Conservation (phyloP, 306 rosid species). For the Acacia melanoxylon region DNA sequence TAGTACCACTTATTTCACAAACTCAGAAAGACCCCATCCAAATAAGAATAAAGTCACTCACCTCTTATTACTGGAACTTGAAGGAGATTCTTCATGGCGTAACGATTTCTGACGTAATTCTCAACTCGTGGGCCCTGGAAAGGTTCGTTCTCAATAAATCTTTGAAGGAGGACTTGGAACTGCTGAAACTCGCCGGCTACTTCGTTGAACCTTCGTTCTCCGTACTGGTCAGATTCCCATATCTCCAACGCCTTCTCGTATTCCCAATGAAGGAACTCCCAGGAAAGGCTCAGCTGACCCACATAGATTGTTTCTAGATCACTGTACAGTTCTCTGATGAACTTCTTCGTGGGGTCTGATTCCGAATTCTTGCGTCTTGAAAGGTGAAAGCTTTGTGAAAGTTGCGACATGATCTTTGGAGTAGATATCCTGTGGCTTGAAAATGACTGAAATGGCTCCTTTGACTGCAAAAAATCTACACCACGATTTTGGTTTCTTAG, state of each 20-base stretch:
- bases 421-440: conserved; percentile 44
- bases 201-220: conserved; percentile 47
- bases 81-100: conserved; percentile 60
- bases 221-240: conserved; percentile 57
- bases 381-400: conserved; percentile 47
- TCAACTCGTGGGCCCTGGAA: conserved; percentile 75
- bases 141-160: conserved; percentile 80
- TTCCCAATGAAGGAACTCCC: conserved; percentile 93
- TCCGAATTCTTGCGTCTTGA: conserved; percentile 47
- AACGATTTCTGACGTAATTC: conserved; percentile 68
- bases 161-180: conserved; percentile 75
- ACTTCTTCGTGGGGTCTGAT: conserved; percentile 57
- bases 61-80: conserved; percentile 82
- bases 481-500: conserved; percentile 20
- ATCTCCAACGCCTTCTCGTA: conserved; percentile 58
- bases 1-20: conserved; percentile 18
- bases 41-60: conserved; percentile 24
- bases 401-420: conserved; percentile 44
- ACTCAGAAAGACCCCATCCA: no score
- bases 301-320: conserved; percentile 85
- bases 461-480: conserved; percentile 63
- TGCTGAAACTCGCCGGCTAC: conserved; percentile 87
- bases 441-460: conserved; percentile 73
- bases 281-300: conserved; percentile 91
- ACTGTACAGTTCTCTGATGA: conserved; percentile 46